Evolutionary conservation across 345 rosid species (phyloP), one percentile per base, ranked within the genome.

Genomic region (Lumnitzera racemosa): DNA sequence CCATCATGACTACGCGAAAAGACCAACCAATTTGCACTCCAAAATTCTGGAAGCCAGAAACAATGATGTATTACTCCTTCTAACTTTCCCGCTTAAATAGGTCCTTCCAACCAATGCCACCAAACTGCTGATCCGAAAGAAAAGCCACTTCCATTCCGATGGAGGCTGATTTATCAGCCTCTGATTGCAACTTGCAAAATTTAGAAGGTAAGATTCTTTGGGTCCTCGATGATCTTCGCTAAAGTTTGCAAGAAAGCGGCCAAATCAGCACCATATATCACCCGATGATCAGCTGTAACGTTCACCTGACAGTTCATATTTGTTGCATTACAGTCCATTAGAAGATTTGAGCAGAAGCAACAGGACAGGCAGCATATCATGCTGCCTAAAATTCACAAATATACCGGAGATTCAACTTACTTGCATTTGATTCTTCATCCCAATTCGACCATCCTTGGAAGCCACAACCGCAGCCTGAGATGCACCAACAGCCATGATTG

Each of bases 401-500:
- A 53, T 11, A 51, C 13, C 9, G 46, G 36, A 47, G 25, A 59
- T 48, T 58, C 57, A 16, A 11, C 5, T 82, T 67, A 90, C 99
- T 94, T 86, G 97, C 95, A 94, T 94, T 80, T 88, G 97, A 76
- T 66, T 90, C 85, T 90, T 84, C 86, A 84, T 80, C 69, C 96
- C 97, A 60, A 90, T 84, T 41, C 92, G 80, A 12, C 96, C 89
- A 43, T 94, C 96, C 77, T 84, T 86, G 76, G 80, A 80, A 56
- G 79, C 99, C 46, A 94, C 89, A 59, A 83, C 89, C 11, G 86
- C 70, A 27, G 91, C 92, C 74, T 84, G 83, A 68, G 99, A 90
- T 65, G 95, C 84, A 62, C 99, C 97, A 59, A 94, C 92, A 31
- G 99, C 99, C 96, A 94, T 94, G 53, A 94, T 94, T 58, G 96